Evolutionary conservation across 768 basidiomycete species (phyloP).

Genomic region (Ramaria rubella): DNA sequence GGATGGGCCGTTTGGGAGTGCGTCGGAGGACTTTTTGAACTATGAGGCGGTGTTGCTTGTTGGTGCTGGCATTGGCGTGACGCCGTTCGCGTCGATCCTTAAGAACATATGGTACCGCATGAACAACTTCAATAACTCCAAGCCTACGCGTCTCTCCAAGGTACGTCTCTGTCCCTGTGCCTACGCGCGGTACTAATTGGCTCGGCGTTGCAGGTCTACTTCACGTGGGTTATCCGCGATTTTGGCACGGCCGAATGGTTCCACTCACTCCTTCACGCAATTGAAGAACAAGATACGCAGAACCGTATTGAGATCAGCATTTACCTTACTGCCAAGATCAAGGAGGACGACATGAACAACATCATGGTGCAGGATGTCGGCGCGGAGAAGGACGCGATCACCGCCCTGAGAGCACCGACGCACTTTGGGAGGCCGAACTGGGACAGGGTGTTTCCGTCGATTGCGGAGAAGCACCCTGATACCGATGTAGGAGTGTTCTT

Average conservation of each 20-base stretch:
- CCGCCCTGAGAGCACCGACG: constrained; percentile 81
- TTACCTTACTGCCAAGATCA: constrained; percentile 85
- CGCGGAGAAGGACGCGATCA: constrained; percentile 88
- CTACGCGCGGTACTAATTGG: background rate
- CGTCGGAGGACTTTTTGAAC: constrained; percentile 86
- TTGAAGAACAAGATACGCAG: constrained; percentile 86
- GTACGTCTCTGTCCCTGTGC: constrained; percentile 25
- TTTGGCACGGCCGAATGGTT: constrained; percentile 90
- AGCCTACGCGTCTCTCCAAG: constrained; percentile 80
- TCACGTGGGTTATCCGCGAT: constrained; percentile 94
- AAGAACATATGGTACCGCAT: constrained; percentile 96
- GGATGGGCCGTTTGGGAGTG: constrained; percentile 91
- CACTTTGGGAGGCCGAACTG: constrained; percentile 90
- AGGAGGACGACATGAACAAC: constrained; percentile 90
- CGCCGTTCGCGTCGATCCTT: constrained; percentile 88
- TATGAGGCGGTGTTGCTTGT: constrained; percentile 86
- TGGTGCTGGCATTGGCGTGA: constrained; percentile 94
- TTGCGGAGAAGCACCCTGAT: constrained; percentile 77
- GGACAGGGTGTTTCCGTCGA: constrained; percentile 65
- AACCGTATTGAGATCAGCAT: constrained; percentile 90
- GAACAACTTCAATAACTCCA: constrained; percentile 74
- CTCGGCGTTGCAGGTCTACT: constrained; percentile 50
- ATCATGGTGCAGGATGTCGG: constrained; percentile 92
- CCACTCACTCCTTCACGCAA: constrained; percentile 86
- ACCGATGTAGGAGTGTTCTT: constrained; percentile 93